Evolutionary conservation across 106 monocot genomes (phyloP).

Genomic region (Dactylorhiza incarnata): DNA sequence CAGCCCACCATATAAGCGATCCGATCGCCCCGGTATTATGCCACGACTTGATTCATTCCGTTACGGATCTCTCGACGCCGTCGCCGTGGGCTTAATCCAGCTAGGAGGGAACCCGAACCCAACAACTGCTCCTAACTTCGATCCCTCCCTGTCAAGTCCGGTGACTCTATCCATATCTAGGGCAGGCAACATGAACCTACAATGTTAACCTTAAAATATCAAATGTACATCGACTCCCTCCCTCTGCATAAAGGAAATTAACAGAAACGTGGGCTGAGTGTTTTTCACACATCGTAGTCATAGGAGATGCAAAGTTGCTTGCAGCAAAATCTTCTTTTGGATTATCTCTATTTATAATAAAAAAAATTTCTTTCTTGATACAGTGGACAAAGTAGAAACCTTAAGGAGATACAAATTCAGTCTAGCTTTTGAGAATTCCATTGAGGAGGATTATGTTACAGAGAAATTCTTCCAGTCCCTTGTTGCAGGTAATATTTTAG

Average conservation of each 20-base stretch:
- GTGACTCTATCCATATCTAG: too few relatives aligned
- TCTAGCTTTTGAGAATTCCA: constrained; percentile 94
- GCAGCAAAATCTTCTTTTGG: neutral
- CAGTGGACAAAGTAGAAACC: constrained; percentile 75
- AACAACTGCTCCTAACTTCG: too few relatives aligned
- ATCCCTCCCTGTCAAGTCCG: too few relatives aligned
- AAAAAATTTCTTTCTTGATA: constrained; percentile 1
- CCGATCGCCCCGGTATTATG: too few relatives aligned
- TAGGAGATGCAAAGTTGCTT: neutral
- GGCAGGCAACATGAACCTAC: too few relatives aligned
- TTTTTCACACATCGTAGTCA: neutral
- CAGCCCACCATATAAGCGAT: too few relatives aligned
- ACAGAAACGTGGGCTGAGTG: neutral
- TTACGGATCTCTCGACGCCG: too few relatives aligned
- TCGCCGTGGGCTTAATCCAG: too few relatives aligned
- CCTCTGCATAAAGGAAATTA: neutral
- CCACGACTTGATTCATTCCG: too few relatives aligned
- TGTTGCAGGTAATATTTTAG: constrained; percentile 55
- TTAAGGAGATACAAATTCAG: constrained; percentile 81
- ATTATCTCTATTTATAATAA: too few relatives aligned
- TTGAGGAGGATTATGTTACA: constrained; percentile 90
- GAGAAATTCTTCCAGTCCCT: constrained; percentile 96
- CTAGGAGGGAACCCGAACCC: too few relatives aligned
- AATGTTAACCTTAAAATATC: neutral
- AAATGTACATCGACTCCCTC: neutral